These are phyloP conservation scores for Pterocarpus santalinus DNA, from an alignment of 306 rosid species.

Conservation along the genomic window DNA sequence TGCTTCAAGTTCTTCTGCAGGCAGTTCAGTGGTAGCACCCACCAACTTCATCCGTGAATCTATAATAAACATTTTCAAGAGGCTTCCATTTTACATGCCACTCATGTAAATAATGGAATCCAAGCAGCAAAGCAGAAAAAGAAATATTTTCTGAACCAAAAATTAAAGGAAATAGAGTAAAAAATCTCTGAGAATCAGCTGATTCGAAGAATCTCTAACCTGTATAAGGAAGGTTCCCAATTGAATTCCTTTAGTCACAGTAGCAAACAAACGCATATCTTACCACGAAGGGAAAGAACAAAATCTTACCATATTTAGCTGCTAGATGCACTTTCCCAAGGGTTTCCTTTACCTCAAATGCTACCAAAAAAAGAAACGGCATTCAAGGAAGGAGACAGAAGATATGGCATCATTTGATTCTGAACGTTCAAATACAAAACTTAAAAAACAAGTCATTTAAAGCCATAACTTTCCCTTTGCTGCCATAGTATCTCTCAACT, in stretches of 20 bases:
- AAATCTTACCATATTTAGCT: conserved; percentile 48
- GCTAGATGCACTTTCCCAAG: conserved; percentile 8
- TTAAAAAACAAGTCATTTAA: not conserved
- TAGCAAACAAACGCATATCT: conserved; percentile 16
- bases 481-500: conserved; percentile 2
- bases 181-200: conserved; percentile 18
- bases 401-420: conserved; percentile 20
- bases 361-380: conserved; percentile 7
- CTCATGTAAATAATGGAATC: conserved; percentile 19
- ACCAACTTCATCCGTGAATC: conserved; percentile 26
- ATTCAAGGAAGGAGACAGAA: not conserved
- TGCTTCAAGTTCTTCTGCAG: conserved; percentile 28
- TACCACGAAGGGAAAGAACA: conserved; percentile 43
- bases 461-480: not conserved
- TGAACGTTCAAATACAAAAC: conserved; percentile 12
- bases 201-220: conserved; percentile 38
- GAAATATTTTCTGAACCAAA: not conserved
- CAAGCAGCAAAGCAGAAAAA: conserved; percentile 19
- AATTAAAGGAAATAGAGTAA: conserved; percentile 24
- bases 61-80: conserved; percentile 25
- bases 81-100: not conserved
- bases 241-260: conserved; percentile 38
- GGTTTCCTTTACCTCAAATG: conserved; percentile 23
- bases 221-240: conserved; percentile 37
- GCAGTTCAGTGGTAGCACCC: conserved; percentile 35